phyloP scores from a whole-genome alignment of 768 basidiomycete species.

The Tylopilus intermedius region DNA sequence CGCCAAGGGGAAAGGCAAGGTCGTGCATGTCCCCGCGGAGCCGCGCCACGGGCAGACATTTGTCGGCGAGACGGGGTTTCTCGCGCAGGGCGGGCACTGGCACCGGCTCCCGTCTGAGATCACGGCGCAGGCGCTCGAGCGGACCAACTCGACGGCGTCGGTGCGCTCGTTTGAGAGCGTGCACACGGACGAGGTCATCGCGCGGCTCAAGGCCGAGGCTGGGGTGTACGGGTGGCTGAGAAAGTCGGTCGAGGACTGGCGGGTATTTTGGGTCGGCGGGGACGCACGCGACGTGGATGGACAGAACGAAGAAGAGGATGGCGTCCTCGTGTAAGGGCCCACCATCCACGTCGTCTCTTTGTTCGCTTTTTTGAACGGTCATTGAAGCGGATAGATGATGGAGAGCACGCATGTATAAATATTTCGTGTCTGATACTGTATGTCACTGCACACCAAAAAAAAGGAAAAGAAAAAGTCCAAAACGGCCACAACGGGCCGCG shows the following conservation, averaged over 20 bases:
- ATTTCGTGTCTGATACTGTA: slow-evolving; percentile 15
- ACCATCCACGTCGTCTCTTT: background rate
- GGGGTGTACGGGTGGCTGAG: slow-evolving; percentile 78
- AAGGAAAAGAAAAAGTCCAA: slow-evolving; percentile 14
- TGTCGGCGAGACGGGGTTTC: slow-evolving; percentile 53
- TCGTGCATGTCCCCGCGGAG: slow-evolving; percentile 36
- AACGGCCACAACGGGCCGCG: slow-evolving; percentile 12
- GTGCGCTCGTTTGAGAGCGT: slow-evolving; percentile 44
- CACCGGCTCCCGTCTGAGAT: slow-evolving; percentile 25
- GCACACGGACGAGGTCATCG: slow-evolving; percentile 48
- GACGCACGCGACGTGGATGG: slow-evolving; percentile 30
- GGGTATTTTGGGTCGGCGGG: slow-evolving; percentile 81
- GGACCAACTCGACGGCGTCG: slow-evolving; percentile 45
- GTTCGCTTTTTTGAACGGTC: background rate
- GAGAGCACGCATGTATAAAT: slow-evolving; percentile 17
- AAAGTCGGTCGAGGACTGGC: slow-evolving; percentile 70
- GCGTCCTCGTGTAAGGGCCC: slow-evolving; percentile 23
- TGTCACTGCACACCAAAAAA: slow-evolving; percentile 12
- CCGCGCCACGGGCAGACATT: slow-evolving; percentile 54
- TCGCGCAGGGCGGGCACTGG: slow-evolving; percentile 47
- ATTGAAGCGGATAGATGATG: background rate
- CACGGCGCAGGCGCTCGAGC: slow-evolving; percentile 32
- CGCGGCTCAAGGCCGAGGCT: slow-evolving; percentile 46
- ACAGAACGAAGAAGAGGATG: slow-evolving; percentile 27
- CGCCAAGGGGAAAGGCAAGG: background rate